phyloP scores from a whole-genome alignment of 345 rosid species.

The Salix udensis region DNA sequence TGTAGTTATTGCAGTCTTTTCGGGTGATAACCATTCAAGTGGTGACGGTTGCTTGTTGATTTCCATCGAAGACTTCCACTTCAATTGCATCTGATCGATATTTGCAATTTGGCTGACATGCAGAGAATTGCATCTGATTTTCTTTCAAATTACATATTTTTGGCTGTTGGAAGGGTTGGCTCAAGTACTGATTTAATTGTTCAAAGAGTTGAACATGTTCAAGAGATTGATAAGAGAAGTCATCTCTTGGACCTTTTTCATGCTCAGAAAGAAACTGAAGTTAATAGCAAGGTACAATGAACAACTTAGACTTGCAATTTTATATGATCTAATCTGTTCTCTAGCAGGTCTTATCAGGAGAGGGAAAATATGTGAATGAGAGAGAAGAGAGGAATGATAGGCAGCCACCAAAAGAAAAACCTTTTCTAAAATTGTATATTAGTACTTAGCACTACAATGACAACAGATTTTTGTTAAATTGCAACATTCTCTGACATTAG shows the following conservation, averaged over 20 bases:
- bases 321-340: not conserved
- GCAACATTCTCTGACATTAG: constrained; percentile 97
- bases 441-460: not conserved
- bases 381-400: too few relatives aligned
- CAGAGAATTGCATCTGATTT: constrained; percentile 98
- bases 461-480: constrained; percentile 13
- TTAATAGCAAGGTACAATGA: constrained; percentile 65
- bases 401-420: not conserved
- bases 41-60: not conserved
- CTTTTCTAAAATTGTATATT: not conserved
- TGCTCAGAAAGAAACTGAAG: constrained; percentile 83
- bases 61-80: not conserved
- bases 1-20: not conserved
- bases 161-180: constrained; percentile 99
- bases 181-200: constrained; percentile 96
- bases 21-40: not conserved
- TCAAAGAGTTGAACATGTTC: constrained; percentile 95
- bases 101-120: constrained; percentile 21
- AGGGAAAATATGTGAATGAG: not conserved
- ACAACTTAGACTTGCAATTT: not conserved
- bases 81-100: not conserved
- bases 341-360: not conserved
- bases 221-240: constrained; percentile 93
- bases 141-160: constrained; percentile 68
- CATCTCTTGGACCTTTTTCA: constrained; percentile 99